phyloP scores from a whole-genome alignment of 495 filamentous ascomycete genomes.

The Penicillium soppii region DNA sequence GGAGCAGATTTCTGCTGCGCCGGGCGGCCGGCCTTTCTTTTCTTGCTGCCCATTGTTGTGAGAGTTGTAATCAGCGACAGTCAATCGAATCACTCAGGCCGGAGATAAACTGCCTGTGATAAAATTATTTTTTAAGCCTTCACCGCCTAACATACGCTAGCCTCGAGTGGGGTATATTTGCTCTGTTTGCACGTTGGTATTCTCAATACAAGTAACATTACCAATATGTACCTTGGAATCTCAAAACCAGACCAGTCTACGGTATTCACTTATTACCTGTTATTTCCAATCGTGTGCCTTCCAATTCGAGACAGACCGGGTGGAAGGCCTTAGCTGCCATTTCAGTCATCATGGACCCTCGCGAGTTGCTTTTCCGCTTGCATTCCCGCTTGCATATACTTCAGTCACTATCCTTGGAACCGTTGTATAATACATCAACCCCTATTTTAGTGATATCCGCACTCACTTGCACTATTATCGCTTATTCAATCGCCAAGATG shows the following conservation, averaged over 20 bases:
- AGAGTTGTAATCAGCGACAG: conserved; percentile 1
- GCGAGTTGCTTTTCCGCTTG: conserved; percentile 15
- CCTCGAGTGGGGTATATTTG: conserved; percentile 18
- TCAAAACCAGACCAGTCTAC: background rate
- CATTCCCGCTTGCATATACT: conserved; percentile 27
- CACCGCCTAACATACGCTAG: conserved; percentile 30
- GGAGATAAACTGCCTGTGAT: conserved; percentile 20
- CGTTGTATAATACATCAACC: conserved; percentile 26
- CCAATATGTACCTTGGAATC: background rate
- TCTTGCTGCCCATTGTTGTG: conserved; percentile 70
- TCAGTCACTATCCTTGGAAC: conserved; percentile 24
- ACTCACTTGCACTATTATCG: conserved; percentile 46
- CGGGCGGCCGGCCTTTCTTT: conserved; percentile 68
- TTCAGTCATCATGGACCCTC: background rate
- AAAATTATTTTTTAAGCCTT: conserved; percentile 41
- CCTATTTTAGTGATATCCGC: conserved; percentile 40
- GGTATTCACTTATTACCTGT: background rate
- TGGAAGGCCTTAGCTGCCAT: conserved; percentile 12
- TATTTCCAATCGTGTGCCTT: conserved; percentile 1
- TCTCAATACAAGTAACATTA: conserved; percentile 13
- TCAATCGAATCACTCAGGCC: background rate
- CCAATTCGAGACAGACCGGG: conserved; percentile 4
- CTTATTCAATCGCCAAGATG: conserved; percentile 55
- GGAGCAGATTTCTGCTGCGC: conserved; percentile 47
- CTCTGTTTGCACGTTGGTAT: conserved; percentile 21